phyloP scores from a whole-genome alignment of 1,284 basidiomycete genomes.

The Limonomyces culmigenus region DNA sequence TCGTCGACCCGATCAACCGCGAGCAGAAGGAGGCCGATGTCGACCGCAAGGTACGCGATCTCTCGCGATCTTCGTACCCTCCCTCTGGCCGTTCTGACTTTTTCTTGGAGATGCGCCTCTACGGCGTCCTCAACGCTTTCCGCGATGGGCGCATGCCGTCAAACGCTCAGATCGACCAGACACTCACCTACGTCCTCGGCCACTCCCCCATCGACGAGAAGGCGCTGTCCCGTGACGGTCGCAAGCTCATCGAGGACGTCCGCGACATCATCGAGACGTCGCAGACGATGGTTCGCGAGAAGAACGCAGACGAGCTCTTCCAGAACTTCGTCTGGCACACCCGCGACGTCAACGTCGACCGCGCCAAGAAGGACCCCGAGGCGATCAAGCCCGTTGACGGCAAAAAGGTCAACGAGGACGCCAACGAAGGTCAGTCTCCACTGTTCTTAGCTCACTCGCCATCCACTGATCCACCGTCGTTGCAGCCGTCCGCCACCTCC shows the following conservation, averaged over 20 bases:
- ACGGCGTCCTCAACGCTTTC: slow-evolving; percentile 66
- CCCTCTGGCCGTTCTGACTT: background rate
- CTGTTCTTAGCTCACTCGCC: no score
- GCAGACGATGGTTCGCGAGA: slow-evolving; percentile 52
- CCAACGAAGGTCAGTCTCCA: slow-evolving; percentile 31
- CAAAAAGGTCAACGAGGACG: slow-evolving; percentile 41
- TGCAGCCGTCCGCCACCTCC: slow-evolving; percentile 67
- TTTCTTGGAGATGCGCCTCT: slow-evolving; percentile 37
- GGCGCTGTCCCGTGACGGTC: slow-evolving; percentile 63
- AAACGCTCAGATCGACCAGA: slow-evolving; percentile 65
- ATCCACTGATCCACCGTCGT: slow-evolving; percentile 1
- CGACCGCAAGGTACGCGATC: slow-evolving; percentile 33
- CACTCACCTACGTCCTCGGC: slow-evolving; percentile 49
- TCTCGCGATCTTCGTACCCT: background rate
- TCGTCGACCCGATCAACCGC: slow-evolving; percentile 40
- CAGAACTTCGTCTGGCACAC: slow-evolving; percentile 78
- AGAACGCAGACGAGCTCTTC: slow-evolving; percentile 82
- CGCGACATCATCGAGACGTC: slow-evolving; percentile 60
- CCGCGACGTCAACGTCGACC: slow-evolving; percentile 29
- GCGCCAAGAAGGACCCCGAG: slow-evolving; percentile 23
- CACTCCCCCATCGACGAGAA: slow-evolving; percentile 51
- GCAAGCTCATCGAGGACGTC: slow-evolving; percentile 58
- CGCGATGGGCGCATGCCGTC: slow-evolving; percentile 64
- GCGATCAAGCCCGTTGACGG: slow-evolving; percentile 33
- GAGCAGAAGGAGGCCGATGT: slow-evolving; percentile 37